Base-by-base conservation (phyloP, 2,329 filamentous ascomycete species). In the Penicillium paneum region DNA sequence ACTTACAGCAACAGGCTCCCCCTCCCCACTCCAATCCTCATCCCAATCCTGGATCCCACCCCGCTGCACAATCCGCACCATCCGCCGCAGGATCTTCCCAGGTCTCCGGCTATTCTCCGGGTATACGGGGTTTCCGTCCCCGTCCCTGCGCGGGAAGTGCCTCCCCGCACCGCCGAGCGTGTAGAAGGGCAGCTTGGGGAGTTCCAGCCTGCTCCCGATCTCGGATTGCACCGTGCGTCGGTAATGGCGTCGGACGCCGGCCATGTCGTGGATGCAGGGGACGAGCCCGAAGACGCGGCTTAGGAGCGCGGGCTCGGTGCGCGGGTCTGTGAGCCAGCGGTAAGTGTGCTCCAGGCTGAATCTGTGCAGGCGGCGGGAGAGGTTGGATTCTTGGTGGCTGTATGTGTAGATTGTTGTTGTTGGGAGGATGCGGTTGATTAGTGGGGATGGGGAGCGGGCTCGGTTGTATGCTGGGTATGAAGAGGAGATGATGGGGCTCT, bases 351-450 rank as follows among this genome's bases (percentile, higher is more conserved):
- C 89, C 1, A 86, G 63, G 4, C 84, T 80, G 52, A 79, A 79
- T 38, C 90, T 83, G 46, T 90, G 88, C 8, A 95, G 76, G 2
- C 89, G 82, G 8, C 89, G 83, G 12, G 85, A 85, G 64, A 96
- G 91, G 1, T 81, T 86, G 3, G 79, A 76, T 68, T 93, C 89
- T 39, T 84, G 79, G 54, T 83, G 80, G n/a, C 84, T 80, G 68
- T 87, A 86, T 0, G 83, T 84, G 28, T 70, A 76, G 0, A 64
- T 63, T 19, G 62, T 62, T 24, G 56, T 44, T 43, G 54, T 54
- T 15, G 62, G 62, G 53, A 64, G 62, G 34, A 64, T 58, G 17
- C 61, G 62, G 44, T 63, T 62, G 17, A 63, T 49, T 1, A 64
- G 51, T 29, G 61, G 61, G 5, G 62, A 57, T 2, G 60, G 58